Conservation (phyloP, 1,284 basidiomycete species). For the Sporisorium iseilematis-ciliati region DNA sequence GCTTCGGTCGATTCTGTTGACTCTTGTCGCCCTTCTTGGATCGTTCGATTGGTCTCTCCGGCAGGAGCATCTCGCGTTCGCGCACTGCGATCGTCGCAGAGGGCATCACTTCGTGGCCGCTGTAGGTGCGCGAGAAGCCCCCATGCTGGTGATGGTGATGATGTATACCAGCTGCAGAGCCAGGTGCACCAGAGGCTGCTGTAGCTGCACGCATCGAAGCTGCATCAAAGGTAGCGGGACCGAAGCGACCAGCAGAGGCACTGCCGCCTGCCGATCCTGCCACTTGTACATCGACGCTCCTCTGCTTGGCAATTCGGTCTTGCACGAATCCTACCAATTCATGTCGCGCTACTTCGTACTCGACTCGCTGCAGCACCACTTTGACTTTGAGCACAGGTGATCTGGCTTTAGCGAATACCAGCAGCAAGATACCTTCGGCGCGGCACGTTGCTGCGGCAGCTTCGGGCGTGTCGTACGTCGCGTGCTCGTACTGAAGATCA, state of each 20-base stretch:
- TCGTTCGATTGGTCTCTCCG: slow-evolving; percentile 49
- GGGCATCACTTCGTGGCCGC: slow-evolving; percentile 49
- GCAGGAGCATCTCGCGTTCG: slow-evolving; percentile 54
- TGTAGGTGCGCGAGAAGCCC: slow-evolving; percentile 36
- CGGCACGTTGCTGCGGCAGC: slow-evolving; percentile 61
- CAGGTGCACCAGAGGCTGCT: slow-evolving; percentile 14
- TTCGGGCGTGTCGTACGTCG: slow-evolving; percentile 61
- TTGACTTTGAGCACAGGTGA: slow-evolving; percentile 63
- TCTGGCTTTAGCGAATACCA: slow-evolving; percentile 61
- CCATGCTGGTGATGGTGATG: slow-evolving; percentile 41
- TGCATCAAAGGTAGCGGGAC: slow-evolving; percentile 18
- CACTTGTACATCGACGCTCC: slow-evolving; percentile 50
- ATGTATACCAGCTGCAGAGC: slow-evolving; percentile 24
- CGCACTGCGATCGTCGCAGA: slow-evolving; percentile 45
- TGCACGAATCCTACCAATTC: slow-evolving; percentile 59
- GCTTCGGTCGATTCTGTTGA: slow-evolving; percentile 55
- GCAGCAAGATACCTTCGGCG: slow-evolving; percentile 66
- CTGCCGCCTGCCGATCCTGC: slow-evolving; percentile 28
- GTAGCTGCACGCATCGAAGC: slow-evolving; percentile 23
- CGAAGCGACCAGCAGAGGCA: slow-evolving; percentile 10
- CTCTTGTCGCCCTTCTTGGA: slow-evolving; percentile 53
- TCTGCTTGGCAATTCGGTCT: slow-evolving; percentile 57
- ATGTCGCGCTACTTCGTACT: slow-evolving; percentile 61
- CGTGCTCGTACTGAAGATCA: slow-evolving; percentile 81
- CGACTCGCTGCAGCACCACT: slow-evolving; percentile 55